Percentiles rank a stretch among this genome's conserved stretches.
Evolutionary conservation across 805 yeast genomes (phyloP).

Genomic region (Priceomyces carsonii): DNA sequence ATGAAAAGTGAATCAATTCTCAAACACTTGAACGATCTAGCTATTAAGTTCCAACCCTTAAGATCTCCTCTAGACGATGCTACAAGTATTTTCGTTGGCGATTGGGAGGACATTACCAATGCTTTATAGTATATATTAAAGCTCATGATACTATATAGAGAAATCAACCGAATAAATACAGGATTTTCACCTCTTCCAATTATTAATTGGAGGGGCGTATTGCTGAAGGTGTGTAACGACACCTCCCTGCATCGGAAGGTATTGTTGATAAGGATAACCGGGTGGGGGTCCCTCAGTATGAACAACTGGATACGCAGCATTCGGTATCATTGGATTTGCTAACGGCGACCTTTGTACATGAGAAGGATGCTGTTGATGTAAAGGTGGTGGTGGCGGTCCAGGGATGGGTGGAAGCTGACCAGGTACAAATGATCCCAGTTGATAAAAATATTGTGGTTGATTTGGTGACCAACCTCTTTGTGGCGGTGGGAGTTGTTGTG

Average conservation of each 20-base stretch:
- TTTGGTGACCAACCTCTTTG: slow-evolving; percentile 27
- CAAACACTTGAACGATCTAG: slow-evolving; percentile 8
- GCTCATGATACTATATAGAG: neutral
- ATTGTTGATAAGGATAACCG: slow-evolving; percentile 39
- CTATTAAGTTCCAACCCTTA: slow-evolving; percentile 2
- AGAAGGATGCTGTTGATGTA: slow-evolving; percentile 7
- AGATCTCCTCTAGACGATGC: neutral
- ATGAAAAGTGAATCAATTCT: slow-evolving; percentile 40
- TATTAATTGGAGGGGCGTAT: slow-evolving; percentile 20
- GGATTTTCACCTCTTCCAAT: slow-evolving; percentile 23
- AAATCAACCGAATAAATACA: neutral
- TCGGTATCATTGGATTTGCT: slow-evolving; percentile 10
- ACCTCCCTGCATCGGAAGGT: slow-evolving; percentile 35
- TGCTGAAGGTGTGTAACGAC: slow-evolving; percentile 18
- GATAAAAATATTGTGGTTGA: slow-evolving; percentile 22
- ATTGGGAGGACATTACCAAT: slow-evolving; percentile 11
- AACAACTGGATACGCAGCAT: slow-evolving; percentile 22
- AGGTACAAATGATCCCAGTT: slow-evolving; percentile 14
- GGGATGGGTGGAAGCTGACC: slow-evolving; percentile 10
- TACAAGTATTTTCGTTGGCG: slow-evolving; percentile 5
- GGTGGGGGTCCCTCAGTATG: slow-evolving; percentile 36
- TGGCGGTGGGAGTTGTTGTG: slow-evolving; percentile 27
- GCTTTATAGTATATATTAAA: neutral
- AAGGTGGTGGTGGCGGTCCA: slow-evolving; percentile 11
- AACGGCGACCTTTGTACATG: slow-evolving; percentile 8